phyloP scores from a whole-genome alignment of 768 basidiomycete genomes.

The Tricholoma flavovirens region DNA sequence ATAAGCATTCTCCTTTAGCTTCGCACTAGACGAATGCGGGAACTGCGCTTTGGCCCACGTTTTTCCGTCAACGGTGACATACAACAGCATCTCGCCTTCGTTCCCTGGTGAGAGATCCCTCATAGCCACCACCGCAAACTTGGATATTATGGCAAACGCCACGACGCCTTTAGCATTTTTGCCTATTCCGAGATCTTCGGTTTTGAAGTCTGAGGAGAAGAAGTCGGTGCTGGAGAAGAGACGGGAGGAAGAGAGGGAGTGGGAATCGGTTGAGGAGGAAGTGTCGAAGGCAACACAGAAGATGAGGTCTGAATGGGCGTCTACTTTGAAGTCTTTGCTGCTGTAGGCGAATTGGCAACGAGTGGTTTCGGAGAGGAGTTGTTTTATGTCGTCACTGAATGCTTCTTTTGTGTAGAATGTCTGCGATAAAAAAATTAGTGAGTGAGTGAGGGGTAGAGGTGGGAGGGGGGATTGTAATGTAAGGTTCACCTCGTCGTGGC shows the following conservation, averaged over 20 bases:
- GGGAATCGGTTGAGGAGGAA: slow-evolving; percentile 38
- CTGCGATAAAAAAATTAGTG: no score
- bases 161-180: slow-evolving; percentile 86
- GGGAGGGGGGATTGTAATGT: neutral
- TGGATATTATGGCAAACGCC: slow-evolving; percentile 88
- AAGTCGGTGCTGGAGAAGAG: slow-evolving; percentile 86
- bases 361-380: slow-evolving; percentile 65
- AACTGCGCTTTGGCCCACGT: slow-evolving; percentile 88
- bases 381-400: slow-evolving; percentile 55
- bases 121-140: slow-evolving; percentile 88
- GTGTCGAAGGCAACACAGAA: slow-evolving; percentile 89
- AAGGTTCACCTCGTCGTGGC: slow-evolving; percentile 65
- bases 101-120: slow-evolving; percentile 55
- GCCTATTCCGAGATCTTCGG: slow-evolving; percentile 83
- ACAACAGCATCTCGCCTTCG: slow-evolving; percentile 74
- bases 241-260: slow-evolving; percentile 54
- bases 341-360: slow-evolving; percentile 89
- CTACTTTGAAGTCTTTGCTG: slow-evolving; percentile 74
- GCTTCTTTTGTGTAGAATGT: slow-evolving; percentile 87
- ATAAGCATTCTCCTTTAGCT: slow-evolving; percentile 86
- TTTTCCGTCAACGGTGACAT: slow-evolving; percentile 78
- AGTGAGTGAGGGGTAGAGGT: slow-evolving; percentile 7
- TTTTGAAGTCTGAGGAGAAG: slow-evolving; percentile 55
- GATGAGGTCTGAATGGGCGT: slow-evolving; percentile 68
- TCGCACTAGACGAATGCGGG: slow-evolving; percentile 80